A percentile compares a stretch with the other conserved stretches of the same genome.
Conservation (phyloP, 257 asterid species). For the Solanum pennellii region DNA sequence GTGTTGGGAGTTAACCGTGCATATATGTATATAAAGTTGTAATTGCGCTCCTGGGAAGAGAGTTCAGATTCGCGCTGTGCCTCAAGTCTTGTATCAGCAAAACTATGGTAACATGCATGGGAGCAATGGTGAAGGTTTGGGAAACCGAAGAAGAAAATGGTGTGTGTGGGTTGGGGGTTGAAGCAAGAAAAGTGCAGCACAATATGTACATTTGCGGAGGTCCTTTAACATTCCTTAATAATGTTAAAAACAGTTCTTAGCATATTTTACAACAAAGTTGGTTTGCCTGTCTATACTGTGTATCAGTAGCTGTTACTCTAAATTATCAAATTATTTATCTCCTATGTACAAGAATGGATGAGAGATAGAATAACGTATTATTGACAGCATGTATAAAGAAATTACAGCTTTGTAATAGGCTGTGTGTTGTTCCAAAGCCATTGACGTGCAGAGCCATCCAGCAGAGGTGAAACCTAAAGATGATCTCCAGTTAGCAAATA, state of each 20-base stretch:
- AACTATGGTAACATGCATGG: background rate
- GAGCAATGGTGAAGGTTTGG: background rate
- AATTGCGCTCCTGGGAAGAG: background rate
- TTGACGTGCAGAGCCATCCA: conserved; percentile 63
- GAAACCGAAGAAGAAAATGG: background rate
- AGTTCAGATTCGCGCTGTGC: background rate
- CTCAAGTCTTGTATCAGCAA: background rate
- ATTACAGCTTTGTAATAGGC: conserved; percentile 32
- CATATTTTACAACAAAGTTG: background rate
- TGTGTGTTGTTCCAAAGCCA: conserved; percentile 89
- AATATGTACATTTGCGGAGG: background rate
- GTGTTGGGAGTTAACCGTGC: background rate
- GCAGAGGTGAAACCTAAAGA: conserved; percentile 69
- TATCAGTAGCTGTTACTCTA: background rate
- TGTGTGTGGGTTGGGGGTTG: background rate
- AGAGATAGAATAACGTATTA: background rate
- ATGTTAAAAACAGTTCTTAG: background rate
- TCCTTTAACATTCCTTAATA: background rate
- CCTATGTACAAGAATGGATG: background rate
- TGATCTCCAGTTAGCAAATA: background rate
- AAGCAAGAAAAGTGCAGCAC: background rate
- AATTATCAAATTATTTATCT: background rate
- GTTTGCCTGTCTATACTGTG: background rate
- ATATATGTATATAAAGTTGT: background rate
- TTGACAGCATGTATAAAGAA: background rate